These are phyloP conservation scores for Phytomonas sp. DNA, from an alignment of 208 protist genomes.

Conservation along the genomic window DNA sequence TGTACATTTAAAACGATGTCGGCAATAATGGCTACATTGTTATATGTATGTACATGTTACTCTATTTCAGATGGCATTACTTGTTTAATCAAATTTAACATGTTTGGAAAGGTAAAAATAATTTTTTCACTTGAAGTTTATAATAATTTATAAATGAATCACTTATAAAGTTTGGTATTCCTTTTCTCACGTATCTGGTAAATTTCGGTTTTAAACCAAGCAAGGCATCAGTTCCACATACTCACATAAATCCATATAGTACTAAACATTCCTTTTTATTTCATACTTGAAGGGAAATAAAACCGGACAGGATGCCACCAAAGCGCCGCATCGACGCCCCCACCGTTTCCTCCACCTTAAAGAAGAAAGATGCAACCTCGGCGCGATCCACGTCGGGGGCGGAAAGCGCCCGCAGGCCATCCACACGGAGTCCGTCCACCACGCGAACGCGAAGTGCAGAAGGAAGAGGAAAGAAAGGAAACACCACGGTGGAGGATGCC, in stretches of 20 bases:
- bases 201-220: background rate
- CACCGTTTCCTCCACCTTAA: slow-evolving; percentile 3
- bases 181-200: background rate
- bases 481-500: background rate
- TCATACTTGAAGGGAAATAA: background rate
- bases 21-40: background rate
- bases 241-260: slow-evolving; percentile 1
- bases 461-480: background rate
- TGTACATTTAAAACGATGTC: background rate
- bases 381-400: slow-evolving; percentile 16
- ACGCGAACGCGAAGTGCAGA: background rate
- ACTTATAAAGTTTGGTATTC: background rate
- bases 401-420: slow-evolving; percentile 5
- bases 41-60: background rate
- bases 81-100: background rate
- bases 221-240: slow-evolving; percentile 2
- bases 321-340: slow-evolving; percentile 35
- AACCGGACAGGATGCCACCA: slow-evolving; percentile 31
- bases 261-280: slow-evolving; percentile 5
- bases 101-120: background rate
- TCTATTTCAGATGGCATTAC: background rate
- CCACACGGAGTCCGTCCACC: slow-evolving; percentile 6
- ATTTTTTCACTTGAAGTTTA: background rate
- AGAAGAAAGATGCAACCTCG: background rate
- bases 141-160: background rate